Conservation (phyloP, 2,329 filamentous ascomycete species). For the Calonectria montana region DNA sequence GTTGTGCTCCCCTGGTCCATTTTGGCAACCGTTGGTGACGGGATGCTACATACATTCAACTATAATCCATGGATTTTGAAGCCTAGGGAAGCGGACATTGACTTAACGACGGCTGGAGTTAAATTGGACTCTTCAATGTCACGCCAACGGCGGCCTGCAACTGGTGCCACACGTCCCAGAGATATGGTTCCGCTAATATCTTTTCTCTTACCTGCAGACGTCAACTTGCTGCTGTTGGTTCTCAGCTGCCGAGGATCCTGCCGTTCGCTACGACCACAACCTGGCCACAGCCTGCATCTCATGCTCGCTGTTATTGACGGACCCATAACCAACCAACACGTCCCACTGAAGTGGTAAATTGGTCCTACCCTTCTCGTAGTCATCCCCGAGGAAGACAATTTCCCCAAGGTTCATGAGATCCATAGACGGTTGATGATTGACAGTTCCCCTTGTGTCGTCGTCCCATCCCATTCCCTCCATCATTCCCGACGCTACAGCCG, state of each 20-base stretch:
- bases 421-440: constrained; percentile 12
- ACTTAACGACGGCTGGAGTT: neutral
- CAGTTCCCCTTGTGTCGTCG: neutral
- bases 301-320: constrained; percentile 2
- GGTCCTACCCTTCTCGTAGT: constrained; percentile 19
- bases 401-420: neutral
- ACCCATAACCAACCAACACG: constrained; percentile 17
- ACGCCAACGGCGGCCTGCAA: neutral
- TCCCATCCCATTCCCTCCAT: neutral
- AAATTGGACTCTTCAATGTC: constrained; percentile 1
- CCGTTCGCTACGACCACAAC: constrained; percentile 9
- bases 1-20: neutral
- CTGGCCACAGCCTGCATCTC: constrained; percentile 8
- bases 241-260: constrained; percentile 6
- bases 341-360: constrained; percentile 19
- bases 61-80: neutral
- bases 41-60: neutral
- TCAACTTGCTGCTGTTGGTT: constrained; percentile 1
- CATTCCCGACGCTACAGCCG: neutral
- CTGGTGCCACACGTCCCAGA: neutral
- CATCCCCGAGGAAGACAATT: constrained; percentile 11
- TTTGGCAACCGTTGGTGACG: neutral
- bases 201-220: neutral
- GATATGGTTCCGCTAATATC: neutral
- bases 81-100: neutral